Base-by-base conservation (phyloP, 192 early-diverging fungal genomes). In the Lobosporangium transversale region DNA sequence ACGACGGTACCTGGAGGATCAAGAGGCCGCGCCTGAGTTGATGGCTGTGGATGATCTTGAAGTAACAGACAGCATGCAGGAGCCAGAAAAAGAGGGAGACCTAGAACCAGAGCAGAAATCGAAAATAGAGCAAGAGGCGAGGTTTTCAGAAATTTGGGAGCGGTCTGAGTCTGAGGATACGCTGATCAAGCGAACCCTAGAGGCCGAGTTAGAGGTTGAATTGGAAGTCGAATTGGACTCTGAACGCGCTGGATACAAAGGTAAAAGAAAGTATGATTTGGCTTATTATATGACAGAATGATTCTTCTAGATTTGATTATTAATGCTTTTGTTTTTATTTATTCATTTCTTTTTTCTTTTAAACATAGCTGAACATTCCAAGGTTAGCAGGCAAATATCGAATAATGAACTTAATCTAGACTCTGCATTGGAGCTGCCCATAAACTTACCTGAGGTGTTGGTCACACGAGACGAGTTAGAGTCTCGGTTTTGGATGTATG, bases 401-500 rank as follows among this genome's bases (percentile, higher is more conserved):
- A n/a, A n/a, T n/a, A n/a, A n/a, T n/a, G n/a, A n/a, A n/a, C n/a
- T 21, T 36, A 20, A 36, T 32, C 2, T 29, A 58, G 57, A 43
- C 14, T 58, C 57, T 2, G 11, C 26, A 24, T 58, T 50, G 31
- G 54, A 73, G 24, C 24, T 73, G 48, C n/a, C 17, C 4, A 18
- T 30, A 21, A 61, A 58, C 17, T 36, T 40, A 14, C 30, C 15
- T 14, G 45, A 26, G 26, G 40, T 11, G 29, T 21, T 64, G 61
- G 53, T 49, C 4, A 64, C 27, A 12, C 23, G 33, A 17, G 69
- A 64, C 5, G 69, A 73, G 21, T 37, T 64, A 7, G 69, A 73
- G 30, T 17, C 21, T 6, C 55, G 61, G 31, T 52, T 55, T 33
- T 73, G 69, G 69, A 73, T 73, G 54, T 73, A 64, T 36, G 69